These are phyloP conservation scores for Circinella umbellata DNA, from an alignment of 371 early-diverging fungal genomes.

Conservation along the genomic window DNA sequence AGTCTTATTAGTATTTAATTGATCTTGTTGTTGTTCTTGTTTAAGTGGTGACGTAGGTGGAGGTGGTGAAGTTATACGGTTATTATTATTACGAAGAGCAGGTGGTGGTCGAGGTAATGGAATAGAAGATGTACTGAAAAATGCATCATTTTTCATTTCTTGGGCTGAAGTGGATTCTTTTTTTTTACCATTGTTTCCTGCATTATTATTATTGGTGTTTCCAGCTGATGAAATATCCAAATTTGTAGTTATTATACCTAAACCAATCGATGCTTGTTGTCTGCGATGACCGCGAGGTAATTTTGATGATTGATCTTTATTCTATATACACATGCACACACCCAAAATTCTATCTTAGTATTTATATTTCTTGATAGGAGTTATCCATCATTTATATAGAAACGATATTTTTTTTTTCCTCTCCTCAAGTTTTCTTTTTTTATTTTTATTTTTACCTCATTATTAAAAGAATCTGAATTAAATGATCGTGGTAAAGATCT, in stretches of 20 bases:
- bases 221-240: slow-evolving; percentile 7
- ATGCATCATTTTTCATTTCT: slow-evolving; percentile 38
- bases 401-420: too few species aligned
- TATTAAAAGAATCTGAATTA: background rate
- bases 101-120: slow-evolving; percentile 50
- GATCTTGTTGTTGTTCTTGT: too few species aligned
- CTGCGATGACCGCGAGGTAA: slow-evolving; percentile 26
- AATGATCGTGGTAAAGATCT: slow-evolving; percentile 5
- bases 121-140: slow-evolving; percentile 33
- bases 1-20: too few species aligned
- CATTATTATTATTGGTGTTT: too few species aligned
- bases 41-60: too few species aligned
- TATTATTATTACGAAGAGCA: slow-evolving; percentile 13
- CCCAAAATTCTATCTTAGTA: too few species aligned
- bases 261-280: slow-evolving; percentile 36
- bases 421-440: too few species aligned
- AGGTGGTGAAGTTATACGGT: background rate
- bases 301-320: background rate
- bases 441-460: background rate
- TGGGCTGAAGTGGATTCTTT: background rate
- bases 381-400: too few species aligned
- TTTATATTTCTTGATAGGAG: too few species aligned
- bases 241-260: slow-evolving; percentile 43
- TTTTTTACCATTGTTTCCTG: background rate
- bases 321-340: too few species aligned